A percentile compares a stretch with the other conserved stretches of the same genome.
Conservation (phyloP, 2,329 filamentous ascomycete species). For the Penicillium hordei region DNA sequence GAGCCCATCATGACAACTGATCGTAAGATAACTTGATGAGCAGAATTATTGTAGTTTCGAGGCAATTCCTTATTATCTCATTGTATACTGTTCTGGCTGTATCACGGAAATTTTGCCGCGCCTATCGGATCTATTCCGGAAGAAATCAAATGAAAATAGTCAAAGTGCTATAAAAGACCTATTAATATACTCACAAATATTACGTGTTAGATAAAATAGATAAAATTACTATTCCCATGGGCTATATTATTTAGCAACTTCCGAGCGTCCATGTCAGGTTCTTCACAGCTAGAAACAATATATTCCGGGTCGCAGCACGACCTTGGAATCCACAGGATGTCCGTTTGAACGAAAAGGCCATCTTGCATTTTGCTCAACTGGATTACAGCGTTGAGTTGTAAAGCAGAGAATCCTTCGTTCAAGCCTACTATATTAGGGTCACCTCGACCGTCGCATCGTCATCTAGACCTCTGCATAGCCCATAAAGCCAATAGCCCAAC, state of each 20-base stretch:
- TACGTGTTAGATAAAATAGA: not conserved
- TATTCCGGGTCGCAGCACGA: not conserved
- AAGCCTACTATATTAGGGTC: too few relatives aligned
- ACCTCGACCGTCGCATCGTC: not conserved
- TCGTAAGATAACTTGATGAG: not conserved
- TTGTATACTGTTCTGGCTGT: not conserved
- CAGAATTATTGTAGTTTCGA: not conserved
- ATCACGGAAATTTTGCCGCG: not conserved
- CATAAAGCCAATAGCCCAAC: too few relatives aligned
- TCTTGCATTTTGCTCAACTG: not conserved
- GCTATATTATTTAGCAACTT: not conserved
- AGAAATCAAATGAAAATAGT: not conserved
- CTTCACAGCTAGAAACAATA: too few relatives aligned
- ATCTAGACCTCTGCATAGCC: too few relatives aligned
- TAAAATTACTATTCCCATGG: too few relatives aligned
- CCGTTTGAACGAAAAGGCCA: not conserved
- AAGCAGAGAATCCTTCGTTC: not conserved
- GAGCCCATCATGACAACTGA: not conserved
- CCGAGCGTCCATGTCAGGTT: not conserved
- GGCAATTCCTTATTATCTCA: not conserved
- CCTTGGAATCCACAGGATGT: not conserved
- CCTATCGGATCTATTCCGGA: not conserved
- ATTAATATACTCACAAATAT: not conserved
- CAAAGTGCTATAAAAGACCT: not conserved
- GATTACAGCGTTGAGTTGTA: not conserved